A percentile compares a stretch with the other conserved stretches of the same genome.
These are phyloP conservation scores for Tympanopsis confertula DNA, from an alignment of 2,329 filamentous ascomycete species.

Conservation along the genomic window DNA sequence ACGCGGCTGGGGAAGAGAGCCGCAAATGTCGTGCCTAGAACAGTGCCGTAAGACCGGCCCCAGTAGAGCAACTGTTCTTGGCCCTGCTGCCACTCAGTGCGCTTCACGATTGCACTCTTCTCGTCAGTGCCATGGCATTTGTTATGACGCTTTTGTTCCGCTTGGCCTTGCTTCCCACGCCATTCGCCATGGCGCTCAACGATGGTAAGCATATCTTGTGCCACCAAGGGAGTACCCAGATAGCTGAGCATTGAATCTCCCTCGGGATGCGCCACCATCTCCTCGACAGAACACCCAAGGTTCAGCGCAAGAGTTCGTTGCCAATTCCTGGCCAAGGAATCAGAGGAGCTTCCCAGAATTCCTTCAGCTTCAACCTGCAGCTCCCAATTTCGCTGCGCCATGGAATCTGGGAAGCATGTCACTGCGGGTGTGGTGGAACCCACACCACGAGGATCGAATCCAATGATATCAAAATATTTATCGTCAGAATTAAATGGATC, in stretches of 20 bases:
- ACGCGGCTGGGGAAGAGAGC: conserved; percentile 27
- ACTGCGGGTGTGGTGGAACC: conserved; percentile 25
- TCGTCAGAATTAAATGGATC: conserved; percentile 6
- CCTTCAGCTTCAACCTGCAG: conserved; percentile 19
- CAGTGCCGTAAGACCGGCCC: conserved; percentile 30
- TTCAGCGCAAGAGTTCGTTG: conserved; percentile 17
- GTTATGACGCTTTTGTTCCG: conserved; percentile 9
- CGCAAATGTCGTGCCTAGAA: conserved; percentile 31
- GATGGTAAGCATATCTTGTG: conserved; percentile 20
- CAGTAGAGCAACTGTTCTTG: conserved; percentile 23
- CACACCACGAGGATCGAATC: conserved; percentile 29
- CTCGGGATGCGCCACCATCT: conserved; percentile 4
- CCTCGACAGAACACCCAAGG: conserved; percentile 13
- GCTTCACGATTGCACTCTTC: conserved; percentile 6
- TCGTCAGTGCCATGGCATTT: conserved; percentile 3
- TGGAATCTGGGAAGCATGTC: conserved; percentile 19
- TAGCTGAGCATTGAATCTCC: conserved; percentile 16
- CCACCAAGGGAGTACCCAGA: conserved; percentile 18
- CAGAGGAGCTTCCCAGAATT: conserved; percentile 16
- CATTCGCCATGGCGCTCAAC: conserved; percentile 23
- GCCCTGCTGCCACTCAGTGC: conserved; percentile 14
- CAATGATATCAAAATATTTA: conserved; percentile 25
- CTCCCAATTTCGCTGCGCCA: background rate
- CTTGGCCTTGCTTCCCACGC: conserved; percentile 17
- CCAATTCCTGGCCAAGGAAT: conserved; percentile 18